Base-by-base conservation (phyloP, 306 rosid genomes). In the Prunus mongolica region DNA sequence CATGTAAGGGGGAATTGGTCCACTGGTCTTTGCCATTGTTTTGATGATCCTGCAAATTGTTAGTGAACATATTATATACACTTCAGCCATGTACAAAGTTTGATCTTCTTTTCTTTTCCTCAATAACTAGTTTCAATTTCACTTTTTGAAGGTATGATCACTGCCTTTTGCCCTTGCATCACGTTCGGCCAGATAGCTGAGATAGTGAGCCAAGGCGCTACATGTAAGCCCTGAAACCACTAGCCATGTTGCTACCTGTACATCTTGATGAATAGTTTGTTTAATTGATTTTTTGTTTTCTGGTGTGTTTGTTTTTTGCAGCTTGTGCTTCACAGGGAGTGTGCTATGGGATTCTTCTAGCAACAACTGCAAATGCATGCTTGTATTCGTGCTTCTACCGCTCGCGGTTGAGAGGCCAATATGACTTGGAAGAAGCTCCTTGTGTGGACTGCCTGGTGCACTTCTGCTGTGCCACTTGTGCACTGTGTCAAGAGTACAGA, bases 401-500 rank as follows among this genome's bases (percentile, higher is more conserved):
- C 12, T 89, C 97, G 0, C 86, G 60, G 72, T 6, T 91, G 81
- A 89, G 92, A 79, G 93, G 84, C 28, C 89, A 91, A 65, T 83
- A 82, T 50, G 77, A 86, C 20, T 87, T 91, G 81, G 88, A 87
- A 71, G 96, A 89, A 75, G 72, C 83, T 34, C 96, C 96, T 2
- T 91, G 89, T 72, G 88, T 84, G 84, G 93, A 91, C 71, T 91
- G 85, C 76, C 78, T 91, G 28, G 93, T 87, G 70, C 97, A 91
- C 79, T 89, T 81, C 80, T 87, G 88, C 50, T 91, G 93, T 58
- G 86, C 82, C 74, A 34, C 88, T 64, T 89, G 93, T 71, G 92
- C 93, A 71, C 86, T 89, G 2, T 89, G 92, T 72, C 96, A 91
- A 76, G 96, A 91, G 51, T 89, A 91, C 80, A 84, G 89, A 73